phyloP scores from a whole-genome alignment of 2,329 filamentous ascomycete species.

The Triangularia setosa region DNA sequence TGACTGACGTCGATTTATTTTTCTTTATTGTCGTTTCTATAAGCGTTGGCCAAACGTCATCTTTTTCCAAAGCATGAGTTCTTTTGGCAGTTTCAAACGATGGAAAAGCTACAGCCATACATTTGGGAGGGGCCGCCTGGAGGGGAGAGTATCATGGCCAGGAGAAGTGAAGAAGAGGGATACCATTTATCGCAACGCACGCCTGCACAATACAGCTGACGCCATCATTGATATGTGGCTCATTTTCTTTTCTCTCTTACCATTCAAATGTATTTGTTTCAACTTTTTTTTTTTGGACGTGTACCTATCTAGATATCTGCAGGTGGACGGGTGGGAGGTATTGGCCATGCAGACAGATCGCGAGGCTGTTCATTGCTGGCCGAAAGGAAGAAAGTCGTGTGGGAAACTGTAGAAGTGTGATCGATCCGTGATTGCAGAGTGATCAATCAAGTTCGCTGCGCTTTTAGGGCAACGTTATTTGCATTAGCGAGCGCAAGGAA shows the following conservation, averaged over 20 bases:
- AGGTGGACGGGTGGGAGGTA: background rate
- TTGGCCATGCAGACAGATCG: background rate
- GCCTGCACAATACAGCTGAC: background rate
- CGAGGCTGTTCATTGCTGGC: background rate
- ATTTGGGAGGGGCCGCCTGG: no score
- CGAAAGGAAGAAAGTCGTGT: background rate
- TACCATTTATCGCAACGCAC: background rate
- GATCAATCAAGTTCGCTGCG: background rate
- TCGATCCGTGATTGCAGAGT: background rate
- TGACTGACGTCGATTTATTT: conserved; percentile 19
- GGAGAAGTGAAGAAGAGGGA: background rate
- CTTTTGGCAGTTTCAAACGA: background rate
- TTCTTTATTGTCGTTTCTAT: background rate
- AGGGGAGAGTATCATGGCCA: background rate
- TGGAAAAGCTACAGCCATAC: background rate
- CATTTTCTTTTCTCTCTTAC: background rate
- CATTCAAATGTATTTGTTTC: background rate
- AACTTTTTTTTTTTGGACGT: background rate
- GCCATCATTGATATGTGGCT: background rate
- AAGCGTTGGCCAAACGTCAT: background rate
- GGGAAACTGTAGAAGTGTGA: background rate
- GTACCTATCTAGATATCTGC: background rate
- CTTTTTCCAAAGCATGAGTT: background rate
- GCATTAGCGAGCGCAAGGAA: background rate
- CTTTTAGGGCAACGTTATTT: background rate